Percentiles rank a stretch among this genome's conserved stretches.
Evolutionary conservation across 768 basidiomycete genomes (phyloP).

Genomic region (Boletus reticuloceps): DNA sequence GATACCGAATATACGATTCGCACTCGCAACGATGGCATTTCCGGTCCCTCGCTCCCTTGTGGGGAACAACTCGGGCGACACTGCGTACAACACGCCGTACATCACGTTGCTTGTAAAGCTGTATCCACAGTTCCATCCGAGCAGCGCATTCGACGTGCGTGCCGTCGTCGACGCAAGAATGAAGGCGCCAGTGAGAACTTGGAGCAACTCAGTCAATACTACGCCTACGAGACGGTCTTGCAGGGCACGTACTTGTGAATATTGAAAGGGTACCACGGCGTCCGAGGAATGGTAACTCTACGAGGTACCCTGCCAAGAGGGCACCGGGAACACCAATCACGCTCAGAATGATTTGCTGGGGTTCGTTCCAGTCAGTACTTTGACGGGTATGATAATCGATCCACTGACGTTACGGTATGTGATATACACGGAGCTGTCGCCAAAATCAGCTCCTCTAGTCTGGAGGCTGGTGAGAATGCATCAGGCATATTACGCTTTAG

Average conservation of each 20-base stretch:
- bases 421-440: conserved; percentile 65
- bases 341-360: conserved; percentile 53
- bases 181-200: conserved; percentile 54
- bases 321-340: conserved; percentile 59
- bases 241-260: conserved; percentile 40
- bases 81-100: conserved; percentile 47
- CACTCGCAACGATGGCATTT: conserved; percentile 49
- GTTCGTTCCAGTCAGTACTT: conserved; percentile 7
- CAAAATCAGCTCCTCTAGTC: conserved; percentile 66
- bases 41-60: conserved; percentile 55
- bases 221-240: neutral
- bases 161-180: conserved; percentile 58
- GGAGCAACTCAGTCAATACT: neutral
- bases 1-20: conserved; percentile 58
- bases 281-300: conserved; percentile 50
- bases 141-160: conserved; percentile 46
- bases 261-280: conserved; percentile 52
- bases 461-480: conserved; percentile 43
- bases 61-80: conserved; percentile 53
- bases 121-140: conserved; percentile 60
- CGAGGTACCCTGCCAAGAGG: conserved; percentile 50
- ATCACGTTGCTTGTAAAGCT: conserved; percentile 56
- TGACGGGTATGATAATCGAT: neutral
- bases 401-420: conserved; percentile 65
- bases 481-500: neutral